A percentile compares a stretch with the other conserved stretches of the same genome.
phyloP scores from a whole-genome alignment of 495 filamentous ascomycete species.

The Xylaria acuta region DNA sequence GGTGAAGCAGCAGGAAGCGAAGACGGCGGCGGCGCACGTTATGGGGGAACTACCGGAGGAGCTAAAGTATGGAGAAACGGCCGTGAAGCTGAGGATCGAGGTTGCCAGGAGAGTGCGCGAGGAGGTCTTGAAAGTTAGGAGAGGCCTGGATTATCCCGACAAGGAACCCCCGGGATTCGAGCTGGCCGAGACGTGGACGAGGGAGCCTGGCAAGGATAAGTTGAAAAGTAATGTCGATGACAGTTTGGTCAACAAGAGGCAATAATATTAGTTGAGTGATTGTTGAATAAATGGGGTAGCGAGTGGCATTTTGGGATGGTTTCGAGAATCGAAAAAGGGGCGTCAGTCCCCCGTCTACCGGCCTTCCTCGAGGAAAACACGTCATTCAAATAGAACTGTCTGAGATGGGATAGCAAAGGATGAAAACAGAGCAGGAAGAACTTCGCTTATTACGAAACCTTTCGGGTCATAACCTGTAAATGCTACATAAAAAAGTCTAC shows the following conservation, averaged over 20 bases:
- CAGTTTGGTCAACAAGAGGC: conserved; percentile 50
- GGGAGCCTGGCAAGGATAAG: conserved; percentile 43
- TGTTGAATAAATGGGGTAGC: not conserved
- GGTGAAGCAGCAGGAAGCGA: conserved; percentile 44
- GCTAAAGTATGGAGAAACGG: conserved; percentile 74
- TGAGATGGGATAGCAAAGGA: not conserved
- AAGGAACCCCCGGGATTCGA: conserved; percentile 64
- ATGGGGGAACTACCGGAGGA: conserved; percentile 71
- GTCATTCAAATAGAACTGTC: not conserved
- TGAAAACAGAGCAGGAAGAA: not conserved
- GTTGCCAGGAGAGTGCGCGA: conserved; percentile 77
- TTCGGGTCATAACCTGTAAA: conserved; percentile 25
- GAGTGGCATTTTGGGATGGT: not conserved
- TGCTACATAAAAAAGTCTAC: conserved; percentile 25
- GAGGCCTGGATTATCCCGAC: conserved; percentile 72
- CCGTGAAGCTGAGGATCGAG: conserved; percentile 79
- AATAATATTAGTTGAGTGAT: conserved; percentile 18
- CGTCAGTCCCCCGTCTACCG: not conserved
- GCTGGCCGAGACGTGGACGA: conserved; percentile 57
- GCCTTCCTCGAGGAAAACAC: not conserved
- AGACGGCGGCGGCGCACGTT: conserved; percentile 9
- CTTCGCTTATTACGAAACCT: conserved; percentile 12
- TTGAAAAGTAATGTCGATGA: conserved; percentile 57
- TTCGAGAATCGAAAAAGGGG: not conserved
- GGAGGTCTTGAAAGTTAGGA: conserved; percentile 78